phyloP scores from a whole-genome alignment of 1,284 basidiomycete species.

The Cerioporus squamosus region DNA sequence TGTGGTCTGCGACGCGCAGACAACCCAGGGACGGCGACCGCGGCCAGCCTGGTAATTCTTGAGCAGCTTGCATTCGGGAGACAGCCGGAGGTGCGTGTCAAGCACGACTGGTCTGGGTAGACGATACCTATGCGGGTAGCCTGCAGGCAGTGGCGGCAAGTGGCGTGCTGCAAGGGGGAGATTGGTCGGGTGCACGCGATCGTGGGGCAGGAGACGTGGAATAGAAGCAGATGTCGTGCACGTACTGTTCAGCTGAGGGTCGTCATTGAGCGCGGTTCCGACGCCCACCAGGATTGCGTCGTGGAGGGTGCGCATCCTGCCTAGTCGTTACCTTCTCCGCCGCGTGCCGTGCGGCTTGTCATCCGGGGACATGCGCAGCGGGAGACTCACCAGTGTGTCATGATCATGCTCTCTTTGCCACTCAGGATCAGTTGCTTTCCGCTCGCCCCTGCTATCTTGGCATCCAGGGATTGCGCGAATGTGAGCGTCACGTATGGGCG shows the following conservation, averaged over 20 bases:
- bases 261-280: slow-evolving; percentile 88
- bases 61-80: slow-evolving; percentile 75
- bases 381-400: slow-evolving; percentile 87
- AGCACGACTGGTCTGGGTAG: slow-evolving; percentile 86
- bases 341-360: neutral
- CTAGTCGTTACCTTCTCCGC: neutral
- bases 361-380: neutral
- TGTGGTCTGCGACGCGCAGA: slow-evolving; percentile 45
- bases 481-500: slow-evolving; percentile 83
- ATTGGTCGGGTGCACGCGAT: neutral
- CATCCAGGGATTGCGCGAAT: slow-evolving; percentile 95
- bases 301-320: slow-evolving; percentile 87
- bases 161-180: slow-evolving; percentile 51
- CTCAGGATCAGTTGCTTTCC: slow-evolving; percentile 84
- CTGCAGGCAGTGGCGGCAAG: slow-evolving; percentile 50
- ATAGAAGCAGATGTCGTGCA: slow-evolving; percentile 5
- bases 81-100: slow-evolving; percentile 76
- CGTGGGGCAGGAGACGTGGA: neutral
- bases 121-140: slow-evolving; percentile 41
- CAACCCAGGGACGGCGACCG: slow-evolving; percentile 79
- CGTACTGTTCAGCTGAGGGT: slow-evolving; percentile 92
- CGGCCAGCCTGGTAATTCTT: slow-evolving; percentile 60
- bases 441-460: slow-evolving; percentile 83
- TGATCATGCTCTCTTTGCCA: slow-evolving; percentile 86
- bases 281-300: slow-evolving; percentile 93